phyloP scores from a whole-genome alignment of 2,329 filamentous ascomycete species.

The Colletotrichum incanum region DNA sequence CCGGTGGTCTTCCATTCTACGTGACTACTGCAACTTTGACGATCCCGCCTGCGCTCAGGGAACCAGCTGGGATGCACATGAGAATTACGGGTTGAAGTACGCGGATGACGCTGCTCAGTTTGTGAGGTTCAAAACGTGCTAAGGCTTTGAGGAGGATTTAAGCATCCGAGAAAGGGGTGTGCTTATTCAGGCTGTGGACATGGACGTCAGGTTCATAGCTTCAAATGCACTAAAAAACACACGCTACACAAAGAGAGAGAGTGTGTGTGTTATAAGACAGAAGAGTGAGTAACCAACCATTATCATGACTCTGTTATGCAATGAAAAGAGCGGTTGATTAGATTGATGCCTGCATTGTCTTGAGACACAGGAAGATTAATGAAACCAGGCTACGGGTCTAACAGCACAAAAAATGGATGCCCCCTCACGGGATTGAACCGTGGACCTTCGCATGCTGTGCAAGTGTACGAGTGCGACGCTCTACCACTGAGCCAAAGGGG shows the following conservation, averaged over 20 bases:
- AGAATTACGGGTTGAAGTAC: constrained; percentile 49
- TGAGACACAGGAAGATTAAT: too few species aligned
- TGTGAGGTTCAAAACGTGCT: constrained; percentile 5
- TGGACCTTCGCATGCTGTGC: constrained; percentile 38
- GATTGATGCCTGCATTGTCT: too few species aligned
- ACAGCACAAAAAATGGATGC: background rate
- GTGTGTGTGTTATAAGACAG: too few species aligned
- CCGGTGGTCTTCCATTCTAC: constrained; percentile 27
- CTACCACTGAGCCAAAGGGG: constrained; percentile 43
- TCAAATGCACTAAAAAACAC: background rate
- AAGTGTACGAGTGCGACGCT: constrained; percentile 39
- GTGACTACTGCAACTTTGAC: constrained; percentile 53
- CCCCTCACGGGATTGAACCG: constrained; percentile 43
- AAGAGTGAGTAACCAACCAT: too few species aligned
- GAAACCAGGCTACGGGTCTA: too few species aligned
- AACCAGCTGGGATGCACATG: constrained; percentile 50
- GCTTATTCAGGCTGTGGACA: too few species aligned
- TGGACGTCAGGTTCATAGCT: too few species aligned
- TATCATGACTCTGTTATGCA: too few species aligned
- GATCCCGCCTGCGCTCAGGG: constrained; percentile 58
- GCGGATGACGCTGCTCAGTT: constrained; percentile 19
- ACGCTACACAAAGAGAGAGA: background rate
- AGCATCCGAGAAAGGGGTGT: too few species aligned
- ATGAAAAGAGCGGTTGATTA: too few species aligned
- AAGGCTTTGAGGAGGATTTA: background rate